These are phyloP conservation scores for Lentinula sp. DNA, from an alignment of 768 basidiomycete genomes.

Conservation along the genomic window DNA sequence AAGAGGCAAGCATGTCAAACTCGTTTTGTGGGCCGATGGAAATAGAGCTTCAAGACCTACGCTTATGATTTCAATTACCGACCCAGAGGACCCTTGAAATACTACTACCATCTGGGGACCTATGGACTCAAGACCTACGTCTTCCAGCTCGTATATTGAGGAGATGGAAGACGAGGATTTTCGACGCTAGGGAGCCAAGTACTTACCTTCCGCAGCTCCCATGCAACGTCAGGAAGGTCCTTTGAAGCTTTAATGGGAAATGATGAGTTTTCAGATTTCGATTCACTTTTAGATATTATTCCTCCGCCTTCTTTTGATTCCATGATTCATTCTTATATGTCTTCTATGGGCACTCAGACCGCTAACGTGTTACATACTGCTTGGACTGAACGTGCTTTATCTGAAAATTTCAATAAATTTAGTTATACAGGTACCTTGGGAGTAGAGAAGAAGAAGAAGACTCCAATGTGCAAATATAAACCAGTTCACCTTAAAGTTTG, in stretches of 20 bases:
- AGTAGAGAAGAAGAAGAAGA: no score
- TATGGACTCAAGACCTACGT: background rate
- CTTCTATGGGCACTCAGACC: background rate
- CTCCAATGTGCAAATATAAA: no score
- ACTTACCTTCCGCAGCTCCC: background rate
- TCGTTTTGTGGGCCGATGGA: slow-evolving; percentile 4
- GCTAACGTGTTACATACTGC: no score
- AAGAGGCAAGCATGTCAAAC: background rate
- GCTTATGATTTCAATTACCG: background rate
- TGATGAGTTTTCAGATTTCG: background rate
- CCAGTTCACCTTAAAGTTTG: background rate
- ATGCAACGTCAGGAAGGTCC: slow-evolving; percentile 7
- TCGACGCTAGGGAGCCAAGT: background rate
- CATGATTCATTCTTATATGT: background rate
- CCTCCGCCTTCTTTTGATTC: background rate
- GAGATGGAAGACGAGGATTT: background rate
- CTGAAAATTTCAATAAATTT: no score
- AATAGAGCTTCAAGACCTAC: background rate
- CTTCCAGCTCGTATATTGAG: background rate
- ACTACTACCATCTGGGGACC: background rate
- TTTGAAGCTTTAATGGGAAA: slow-evolving; percentile 8
- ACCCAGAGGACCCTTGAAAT: slow-evolving; percentile 2
- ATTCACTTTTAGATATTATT: background rate
- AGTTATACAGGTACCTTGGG: no score
- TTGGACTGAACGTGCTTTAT: no score